Evolutionary conservation across 176 grass and related monocot species (phyloP).

Genomic region (Tillandsia leiboldiana): DNA sequence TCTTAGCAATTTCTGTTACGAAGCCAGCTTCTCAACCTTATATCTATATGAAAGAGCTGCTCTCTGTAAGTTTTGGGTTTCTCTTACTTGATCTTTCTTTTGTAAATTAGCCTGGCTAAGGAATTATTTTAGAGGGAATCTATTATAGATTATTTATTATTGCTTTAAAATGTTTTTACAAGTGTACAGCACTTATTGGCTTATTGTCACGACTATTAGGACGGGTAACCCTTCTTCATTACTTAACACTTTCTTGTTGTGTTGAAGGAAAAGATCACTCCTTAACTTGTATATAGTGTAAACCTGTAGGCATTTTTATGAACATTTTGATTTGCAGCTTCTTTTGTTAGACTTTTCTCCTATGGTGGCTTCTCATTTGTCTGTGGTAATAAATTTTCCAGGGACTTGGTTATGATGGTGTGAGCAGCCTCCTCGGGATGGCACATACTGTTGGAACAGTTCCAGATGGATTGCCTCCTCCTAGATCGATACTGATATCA

Average conservation of each 20-base stretch:
- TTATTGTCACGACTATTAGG: not conserved
- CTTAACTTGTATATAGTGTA: not conserved
- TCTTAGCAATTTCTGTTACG: slow-evolving; percentile 70
- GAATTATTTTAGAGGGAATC: not conserved
- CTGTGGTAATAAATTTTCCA: slow-evolving; percentile 16
- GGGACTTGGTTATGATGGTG: slow-evolving; percentile 54
- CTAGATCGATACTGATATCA: slow-evolving; percentile 50
- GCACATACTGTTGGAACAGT: slow-evolving; percentile 52
- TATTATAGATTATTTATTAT: not conserved
- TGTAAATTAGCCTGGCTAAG: not conserved
- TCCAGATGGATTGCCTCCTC: slow-evolving; percentile 65
- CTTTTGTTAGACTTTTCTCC: not conserved
- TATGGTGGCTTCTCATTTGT: slow-evolving; percentile 8
- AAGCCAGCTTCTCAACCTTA: slow-evolving; percentile 58
- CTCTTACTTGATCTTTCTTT: not conserved
- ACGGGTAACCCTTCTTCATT: not conserved
- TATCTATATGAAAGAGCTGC: slow-evolving; percentile 40
- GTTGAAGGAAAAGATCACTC: not conserved
- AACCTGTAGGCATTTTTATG: not conserved
- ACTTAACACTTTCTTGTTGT: not conserved
- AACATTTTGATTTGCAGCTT: not conserved
- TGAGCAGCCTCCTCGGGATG: slow-evolving; percentile 66
- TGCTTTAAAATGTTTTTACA: not conserved
- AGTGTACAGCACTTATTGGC: not conserved
- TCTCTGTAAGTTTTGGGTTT: slow-evolving; percentile 47